Percentiles rank a stretch among this genome's conserved stretches.
Evolutionary conservation across 2,329 filamentous ascomycete species (phyloP).

Genomic region (Penicillium hordei): DNA sequence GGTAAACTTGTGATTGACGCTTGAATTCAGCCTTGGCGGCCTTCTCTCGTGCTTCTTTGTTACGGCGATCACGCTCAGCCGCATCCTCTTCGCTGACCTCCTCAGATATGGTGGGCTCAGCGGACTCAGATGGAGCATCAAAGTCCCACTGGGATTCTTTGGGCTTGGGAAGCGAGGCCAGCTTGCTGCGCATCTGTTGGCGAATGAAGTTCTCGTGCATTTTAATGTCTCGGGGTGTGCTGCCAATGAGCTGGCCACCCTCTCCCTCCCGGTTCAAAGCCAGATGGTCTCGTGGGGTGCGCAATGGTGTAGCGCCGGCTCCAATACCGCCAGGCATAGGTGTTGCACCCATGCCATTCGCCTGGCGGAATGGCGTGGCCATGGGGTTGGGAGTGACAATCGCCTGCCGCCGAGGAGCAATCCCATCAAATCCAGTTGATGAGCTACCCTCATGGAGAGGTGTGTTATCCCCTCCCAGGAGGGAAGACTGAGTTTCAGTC

Average conservation of each 20-base stretch:
- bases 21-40: slow-evolving; percentile 69
- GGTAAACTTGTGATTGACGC: slow-evolving; percentile 87
- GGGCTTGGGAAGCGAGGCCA: slow-evolving; percentile 85
- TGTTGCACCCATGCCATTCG: slow-evolving; percentile 66
- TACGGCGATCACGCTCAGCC: slow-evolving; percentile 73
- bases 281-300: slow-evolving; percentile 85
- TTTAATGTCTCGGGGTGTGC: slow-evolving; percentile 74
- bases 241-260: slow-evolving; percentile 65
- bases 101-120: slow-evolving; percentile 55
- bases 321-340: slow-evolving; percentile 58
- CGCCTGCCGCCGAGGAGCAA: slow-evolving; percentile 74
- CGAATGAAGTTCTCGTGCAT: slow-evolving; percentile 68
- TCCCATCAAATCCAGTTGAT: slow-evolving; percentile 86
- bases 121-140: slow-evolving; percentile 76
- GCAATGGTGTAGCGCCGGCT: slow-evolving; percentile 71
- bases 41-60: slow-evolving; percentile 62
- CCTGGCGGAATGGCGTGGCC: slow-evolving; percentile 78
- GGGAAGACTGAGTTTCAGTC: slow-evolving; percentile 88
- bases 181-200: slow-evolving; percentile 59
- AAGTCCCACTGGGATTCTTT: slow-evolving; percentile 95
- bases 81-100: slow-evolving; percentile 64
- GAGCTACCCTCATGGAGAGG: slow-evolving; percentile 76
- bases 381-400: slow-evolving; percentile 93
- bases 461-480: slow-evolving; percentile 91
- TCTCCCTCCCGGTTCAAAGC: slow-evolving; percentile 72